Base-by-base conservation (phyloP, 306 rosid species). In the Rosa lucieae region DNA sequence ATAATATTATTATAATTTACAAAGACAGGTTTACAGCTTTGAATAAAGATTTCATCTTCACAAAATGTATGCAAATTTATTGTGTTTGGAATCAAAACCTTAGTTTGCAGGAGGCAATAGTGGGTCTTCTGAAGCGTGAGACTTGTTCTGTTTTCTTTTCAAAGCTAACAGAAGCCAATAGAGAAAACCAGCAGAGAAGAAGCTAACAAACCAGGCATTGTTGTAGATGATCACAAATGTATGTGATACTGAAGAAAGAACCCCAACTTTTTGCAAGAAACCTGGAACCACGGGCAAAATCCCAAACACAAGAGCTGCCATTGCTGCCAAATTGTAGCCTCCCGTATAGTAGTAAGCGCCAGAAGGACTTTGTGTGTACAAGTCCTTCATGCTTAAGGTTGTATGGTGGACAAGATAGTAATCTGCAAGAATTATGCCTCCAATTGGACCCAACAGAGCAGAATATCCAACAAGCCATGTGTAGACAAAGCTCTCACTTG, bases 381-480 rank as follows among this genome's bases (percentile, higher is more conserved):
- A 77, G 73, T 94, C 97, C 18, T 59, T 81, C 0, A 92, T n/a
- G 13, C 68, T 80, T 63, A 94, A 87, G 0, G 75, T 47, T 5
- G 85, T 84, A 42, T 72, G 29, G 4, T 39, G 86, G 21, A 94
- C 26, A 21, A 94, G 85, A 74, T 94, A 94, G 80, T 92, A 94
- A 86, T 94, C 99, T 0, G 84, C 86, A 3, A 94, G 67, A 79
- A 94, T 61, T 70, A 94, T 88, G 23, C 95, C 97, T 29, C 89
- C 97, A 73, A 92, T 91, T 11, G 99, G 99, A 76, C 97, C 99
- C 86, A 92, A 61, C 26, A 92, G 67, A 15, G 99, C 97, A 46
- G 99, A 94, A 75, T 94, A 91, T 13, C 99, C 97, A 74, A 94
- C 89, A 5, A 94, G 80, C 99, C 99, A 94, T 8, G 97, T 92